Evolutionary conservation across 148 eudicot genomes (phyloP), one percentile per base, ranked within the genome.

Genomic region (Silene conica): DNA sequence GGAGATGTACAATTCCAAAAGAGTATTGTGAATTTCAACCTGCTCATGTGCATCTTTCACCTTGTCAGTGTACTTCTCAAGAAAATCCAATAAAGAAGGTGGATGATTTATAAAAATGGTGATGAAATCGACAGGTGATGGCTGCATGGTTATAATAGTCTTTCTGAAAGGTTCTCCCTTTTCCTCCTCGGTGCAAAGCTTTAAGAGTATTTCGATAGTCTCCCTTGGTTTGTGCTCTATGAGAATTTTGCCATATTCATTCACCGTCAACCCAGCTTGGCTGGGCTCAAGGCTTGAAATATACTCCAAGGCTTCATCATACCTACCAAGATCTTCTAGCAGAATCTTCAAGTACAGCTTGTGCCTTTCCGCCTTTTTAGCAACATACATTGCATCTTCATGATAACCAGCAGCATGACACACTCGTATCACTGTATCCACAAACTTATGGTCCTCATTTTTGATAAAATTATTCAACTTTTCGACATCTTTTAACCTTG

Each of bases 301-400:
- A 80, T 95, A 95, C 69, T 85, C 81, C 73, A 95, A 83, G 8
- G 99, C 99, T 83, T 95, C 99, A 76, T 90, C 99, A 82, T 92
- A 95, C 65, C 89, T 87, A 72, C 85, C 97, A 73, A 95, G 87
- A 76, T 95, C 99, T 85, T 95, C 99, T 62, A 95, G 88, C 80
- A 95, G 80, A 71, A 95, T 95, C 84, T 95, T 95, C 78, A 92
- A 83, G 90, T 90, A 95, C 87, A 89, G 78, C 81, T 95, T 97
- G 76, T 95, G 99, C 79, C 90, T 92, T 73, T 94, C 97, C 70
- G 99, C 89, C 82, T 88, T 95, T 78, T 90, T 95, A 48, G 99
- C 99, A 38, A 89, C 99, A 82, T 90, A 92, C 99, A 95, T 95
- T 18, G 99, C 99, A 85, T 95, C 97, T 73, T 95, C 97, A 69